A percentile compares a stretch with the other conserved stretches of the same genome.
Conservation (phyloP, 495 filamentous ascomycete species). For the Amniculicola lignicola region DNA sequence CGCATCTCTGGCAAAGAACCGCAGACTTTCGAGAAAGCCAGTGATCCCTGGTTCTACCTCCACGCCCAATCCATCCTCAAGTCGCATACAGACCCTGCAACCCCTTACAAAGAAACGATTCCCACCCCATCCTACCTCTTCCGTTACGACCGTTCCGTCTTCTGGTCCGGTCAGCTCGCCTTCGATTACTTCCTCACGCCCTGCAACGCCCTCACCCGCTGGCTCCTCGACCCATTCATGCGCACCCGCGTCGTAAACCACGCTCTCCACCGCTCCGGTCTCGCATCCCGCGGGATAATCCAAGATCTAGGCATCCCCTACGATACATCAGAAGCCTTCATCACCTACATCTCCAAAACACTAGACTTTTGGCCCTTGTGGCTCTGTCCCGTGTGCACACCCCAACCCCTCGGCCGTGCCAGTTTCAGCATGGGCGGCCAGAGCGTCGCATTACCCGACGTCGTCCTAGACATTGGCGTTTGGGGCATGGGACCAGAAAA, state of each 20-base stretch:
- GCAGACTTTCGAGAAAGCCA: constrained; percentile 31
- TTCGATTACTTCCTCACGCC: constrained; percentile 56
- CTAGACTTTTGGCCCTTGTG: constrained; percentile 56
- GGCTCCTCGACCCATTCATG: constrained; percentile 58
- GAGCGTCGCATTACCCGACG: constrained; percentile 14
- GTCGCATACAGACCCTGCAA: not conserved
- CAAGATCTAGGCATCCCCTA: constrained; percentile 59
- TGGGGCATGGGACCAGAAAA: constrained; percentile 50
- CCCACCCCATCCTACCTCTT: constrained; percentile 59
- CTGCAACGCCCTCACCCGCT: constrained; percentile 54
- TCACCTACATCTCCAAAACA: constrained; percentile 45
- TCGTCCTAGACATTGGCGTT: constrained; percentile 57
- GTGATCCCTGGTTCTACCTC: constrained; percentile 60
- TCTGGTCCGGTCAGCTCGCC: constrained; percentile 55
- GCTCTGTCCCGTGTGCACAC: constrained; percentile 52
- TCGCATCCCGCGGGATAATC: constrained; percentile 49
- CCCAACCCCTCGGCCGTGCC: not conserved
- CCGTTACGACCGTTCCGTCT: constrained; percentile 61
- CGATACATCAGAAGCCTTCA: constrained; percentile 45
- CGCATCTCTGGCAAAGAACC: not conserved
- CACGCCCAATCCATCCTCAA: constrained; percentile 41
- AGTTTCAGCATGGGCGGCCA: constrained; percentile 9
- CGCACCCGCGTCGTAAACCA: constrained; percentile 62
- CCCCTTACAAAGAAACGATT: constrained; percentile 46
- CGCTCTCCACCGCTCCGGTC: constrained; percentile 54